A percentile compares a stretch with the other conserved stretches of the same genome.
Evolutionary conservation across 2,329 filamentous ascomycete species (phyloP).

Genomic region (Stemphylium vesicarium): DNA sequence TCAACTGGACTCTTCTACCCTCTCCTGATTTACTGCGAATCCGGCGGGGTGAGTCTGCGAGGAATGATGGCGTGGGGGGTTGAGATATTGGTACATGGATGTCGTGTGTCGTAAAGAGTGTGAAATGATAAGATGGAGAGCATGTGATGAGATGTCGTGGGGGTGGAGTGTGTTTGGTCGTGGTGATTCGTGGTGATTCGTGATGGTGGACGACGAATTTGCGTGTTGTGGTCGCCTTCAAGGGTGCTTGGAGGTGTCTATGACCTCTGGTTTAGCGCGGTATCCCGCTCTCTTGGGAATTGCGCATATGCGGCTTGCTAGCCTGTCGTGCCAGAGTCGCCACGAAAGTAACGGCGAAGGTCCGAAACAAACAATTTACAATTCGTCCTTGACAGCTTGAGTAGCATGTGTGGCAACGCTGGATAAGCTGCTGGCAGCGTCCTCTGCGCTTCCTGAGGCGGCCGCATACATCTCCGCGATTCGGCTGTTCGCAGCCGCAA

Average conservation of each 20-base stretch:
- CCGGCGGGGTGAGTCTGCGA: too few relatives aligned
- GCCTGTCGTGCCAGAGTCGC: not conserved
- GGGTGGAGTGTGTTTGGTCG: too few relatives aligned
- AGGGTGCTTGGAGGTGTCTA: not conserved
- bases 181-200: too few relatives aligned
- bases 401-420: constrained; percentile 49
- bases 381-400: constrained; percentile 59
- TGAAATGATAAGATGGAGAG: constrained; percentile 2
- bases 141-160: not conserved
- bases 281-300: not conserved
- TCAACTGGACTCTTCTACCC: too few relatives aligned
- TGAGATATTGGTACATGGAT: constrained; percentile 4
- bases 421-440: constrained; percentile 55
- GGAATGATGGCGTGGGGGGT: not conserved
- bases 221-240: not conserved
- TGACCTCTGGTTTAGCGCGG: not conserved
- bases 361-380: constrained; percentile 41
- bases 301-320: not conserved
- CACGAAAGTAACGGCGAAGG: not conserved
- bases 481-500: constrained; percentile 53
- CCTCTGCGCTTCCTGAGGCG: constrained; percentile 50
- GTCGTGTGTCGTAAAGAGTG: constrained; percentile 9
- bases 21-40: too few relatives aligned
- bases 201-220: too few relatives aligned
- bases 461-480: constrained; percentile 50